These are phyloP conservation scores for Lactarius evosmus DNA, from an alignment of 768 basidiomycete genomes.

Conservation along the genomic window DNA sequence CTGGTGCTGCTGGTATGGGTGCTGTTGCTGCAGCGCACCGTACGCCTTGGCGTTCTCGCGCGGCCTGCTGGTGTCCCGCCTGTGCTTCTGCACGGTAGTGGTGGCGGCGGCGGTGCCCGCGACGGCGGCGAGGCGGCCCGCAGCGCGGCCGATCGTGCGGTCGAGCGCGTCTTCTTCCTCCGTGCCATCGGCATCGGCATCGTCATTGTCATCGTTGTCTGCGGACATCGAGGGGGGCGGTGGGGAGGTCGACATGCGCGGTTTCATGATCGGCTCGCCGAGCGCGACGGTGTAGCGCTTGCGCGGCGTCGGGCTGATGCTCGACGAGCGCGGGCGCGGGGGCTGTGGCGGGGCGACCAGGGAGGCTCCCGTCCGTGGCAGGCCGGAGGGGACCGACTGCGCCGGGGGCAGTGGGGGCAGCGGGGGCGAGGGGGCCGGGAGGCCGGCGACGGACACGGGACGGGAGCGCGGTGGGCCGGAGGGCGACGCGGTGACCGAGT, in stretches of 20 bases:
- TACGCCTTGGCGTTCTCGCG: conserved; percentile 38
- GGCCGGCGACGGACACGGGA: conserved; percentile 49
- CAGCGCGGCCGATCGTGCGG: conserved; percentile 54
- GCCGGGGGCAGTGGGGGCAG: conserved; percentile 28
- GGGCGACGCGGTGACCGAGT: conserved; percentile 29
- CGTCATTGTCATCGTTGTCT: conserved; percentile 22
- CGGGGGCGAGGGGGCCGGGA: conserved; percentile 33
- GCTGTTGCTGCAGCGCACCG: conserved; percentile 27
- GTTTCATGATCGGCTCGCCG: conserved; percentile 60
- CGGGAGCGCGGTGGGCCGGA: conserved; percentile 31
- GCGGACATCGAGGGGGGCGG: conserved; percentile 27
- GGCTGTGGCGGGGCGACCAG: conserved; percentile 36
- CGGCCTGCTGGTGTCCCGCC: conserved; percentile 29
- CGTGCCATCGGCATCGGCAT: conserved; percentile 23
- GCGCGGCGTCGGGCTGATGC: conserved; percentile 62
- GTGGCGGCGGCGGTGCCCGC: not conserved
- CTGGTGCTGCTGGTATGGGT: not conserved
- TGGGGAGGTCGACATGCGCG: conserved; percentile 28
- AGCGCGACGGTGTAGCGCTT: conserved; percentile 87
- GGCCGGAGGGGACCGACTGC: conserved; percentile 14
- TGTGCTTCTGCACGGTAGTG: not conserved
- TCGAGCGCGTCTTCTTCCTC: conserved; percentile 39
- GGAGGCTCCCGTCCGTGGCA: conserved; percentile 2
- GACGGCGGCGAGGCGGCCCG: conserved; percentile 42
- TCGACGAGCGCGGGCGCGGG: conserved; percentile 49